These are phyloP conservation scores for Polygonum maritimum DNA, from an alignment of 148 eudicot species.

Conservation along the genomic window DNA sequence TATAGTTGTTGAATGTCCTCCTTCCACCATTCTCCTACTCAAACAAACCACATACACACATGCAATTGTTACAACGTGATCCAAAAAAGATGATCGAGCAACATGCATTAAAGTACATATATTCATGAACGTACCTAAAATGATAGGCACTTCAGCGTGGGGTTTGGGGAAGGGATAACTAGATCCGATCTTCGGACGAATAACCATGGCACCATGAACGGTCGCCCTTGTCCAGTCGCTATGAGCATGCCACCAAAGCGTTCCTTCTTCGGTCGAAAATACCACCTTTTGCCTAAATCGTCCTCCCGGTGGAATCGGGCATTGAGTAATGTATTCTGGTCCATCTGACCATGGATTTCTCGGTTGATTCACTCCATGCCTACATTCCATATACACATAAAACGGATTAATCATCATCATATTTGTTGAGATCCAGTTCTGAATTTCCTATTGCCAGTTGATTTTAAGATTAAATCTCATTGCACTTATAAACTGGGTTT, in stretches of 20 bases:
- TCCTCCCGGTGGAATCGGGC: neutral
- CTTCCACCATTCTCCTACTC: constrained; percentile 2
- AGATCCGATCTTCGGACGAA: neutral
- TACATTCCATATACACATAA: neutral
- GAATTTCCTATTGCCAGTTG: too few species aligned
- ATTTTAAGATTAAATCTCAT: too few species aligned
- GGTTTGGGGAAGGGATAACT: neutral
- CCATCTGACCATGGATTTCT: constrained; percentile 1
- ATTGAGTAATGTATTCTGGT: neutral
- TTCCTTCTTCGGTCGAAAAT: neutral
- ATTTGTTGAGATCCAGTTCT: too few species aligned
- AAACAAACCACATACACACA: neutral
- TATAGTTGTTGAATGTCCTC: neutral
- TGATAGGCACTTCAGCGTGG: neutral
- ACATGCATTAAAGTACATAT: neutral
- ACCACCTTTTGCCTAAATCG: neutral
- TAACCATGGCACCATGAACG: neutral
- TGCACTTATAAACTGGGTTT: too few species aligned
- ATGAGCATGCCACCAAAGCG: constrained; percentile 1
- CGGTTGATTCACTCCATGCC: neutral
- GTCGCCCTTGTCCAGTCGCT: constrained; percentile 1
- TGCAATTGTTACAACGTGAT: neutral
- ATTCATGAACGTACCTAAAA: neutral
- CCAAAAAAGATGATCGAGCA: neutral
- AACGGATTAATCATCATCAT: neutral